Evolutionary conservation across 2,329 filamentous ascomycete species (phyloP), one percentile per base, ranked within the genome.

Genomic region (Didymosphaeria variabile): DNA sequence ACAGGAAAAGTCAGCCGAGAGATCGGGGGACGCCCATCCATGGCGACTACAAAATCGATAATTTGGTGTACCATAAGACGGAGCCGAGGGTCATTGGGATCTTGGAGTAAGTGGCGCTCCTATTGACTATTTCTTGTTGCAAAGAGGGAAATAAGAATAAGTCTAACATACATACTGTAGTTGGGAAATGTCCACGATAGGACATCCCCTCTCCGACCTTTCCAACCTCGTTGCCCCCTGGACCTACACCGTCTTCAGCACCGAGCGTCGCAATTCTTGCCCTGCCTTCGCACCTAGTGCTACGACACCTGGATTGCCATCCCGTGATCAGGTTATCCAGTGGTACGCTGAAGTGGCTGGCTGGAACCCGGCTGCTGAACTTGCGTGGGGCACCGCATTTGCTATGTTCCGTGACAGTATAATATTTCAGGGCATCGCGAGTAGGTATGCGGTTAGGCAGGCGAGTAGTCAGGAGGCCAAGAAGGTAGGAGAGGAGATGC

Each of bases 141-240:
- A 1, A 7, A 12, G 45, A 5, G 23, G 5, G 17, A 44, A 21
- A 6, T 6, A 8, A 9, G n/a, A n/a, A 21, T 7, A 7, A 45
- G 21, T n/a, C 42, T 45, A 23, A 45, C 19, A 7, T n/a, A n/a
- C 8, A 8, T 8, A 7, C 5, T n/a, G 23, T 55, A 73, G 72
- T 81, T 97, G 94, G 94, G 94, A 97, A 81, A 96, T 97, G 92
- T 93, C 92, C 32, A 97, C 94, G 0, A 89, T 97, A 57, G 94
- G 94, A 23, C 94, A 97, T 76, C 94, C 94, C 1, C 86, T 97
- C 34, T 93, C 91, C 15, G 94, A 97, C 76, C 84, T 97, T 46
- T 88, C 90, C 75, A 97, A 97, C 79, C 84, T 97, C 34, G 77
- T 88, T 32, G 72, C 69, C 12, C 81, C 81, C 1, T 82, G 72